Evolutionary conservation across 2,329 filamentous ascomycete species (phyloP), one percentile per base, ranked within the genome.

Genomic region (Madurella mycetomatis): DNA sequence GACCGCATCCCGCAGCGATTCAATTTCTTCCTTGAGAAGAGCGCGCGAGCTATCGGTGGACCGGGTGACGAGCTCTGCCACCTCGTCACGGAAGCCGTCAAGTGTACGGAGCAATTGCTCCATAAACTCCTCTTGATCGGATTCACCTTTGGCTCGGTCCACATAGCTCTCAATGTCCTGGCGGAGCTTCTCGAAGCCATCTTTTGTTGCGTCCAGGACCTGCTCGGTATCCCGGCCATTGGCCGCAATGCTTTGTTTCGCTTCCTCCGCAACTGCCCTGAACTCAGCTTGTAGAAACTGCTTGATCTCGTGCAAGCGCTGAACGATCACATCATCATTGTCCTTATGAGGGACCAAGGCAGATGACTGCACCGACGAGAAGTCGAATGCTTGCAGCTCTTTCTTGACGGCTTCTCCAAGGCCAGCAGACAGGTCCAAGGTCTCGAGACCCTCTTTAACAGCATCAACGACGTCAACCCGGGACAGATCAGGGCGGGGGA

Each of bases 201-300:
- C 90, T 62, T 90, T 92, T 42, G 95, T 86, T 1, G 90, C 88
- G 68, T 94, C 89, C 4, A 96, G 76, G 12, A 95, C 85, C 68
- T 96, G 90, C 68, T 96, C 91, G 0, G 90, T 92, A 66, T 94
- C 90, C 54, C 85, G 81, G 41, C 87, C 89, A 62, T 85, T 89
- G 58, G 87, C 86, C 2, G 88, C 83, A 17, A 90, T 86, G 62
- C 90, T 92, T 63, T 92, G 83, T 68, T 92, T 91, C 11, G 82
- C 79, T 63, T 85, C 83, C 30, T 84, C 78, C 0, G 82, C 83
- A 2, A 83, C 74, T 2, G 77, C 73, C 59, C 75, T 77, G 67
- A 87, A 84, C 64, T 86, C 83, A 1, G 75, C 72, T 39, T 75
- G 78, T 72, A 87, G 76, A 55, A 73, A 74, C 2, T 82, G 76